Evolutionary conservation across 176 grass and related monocot genomes (phyloP).

Genomic region (Carex kokanica): DNA sequence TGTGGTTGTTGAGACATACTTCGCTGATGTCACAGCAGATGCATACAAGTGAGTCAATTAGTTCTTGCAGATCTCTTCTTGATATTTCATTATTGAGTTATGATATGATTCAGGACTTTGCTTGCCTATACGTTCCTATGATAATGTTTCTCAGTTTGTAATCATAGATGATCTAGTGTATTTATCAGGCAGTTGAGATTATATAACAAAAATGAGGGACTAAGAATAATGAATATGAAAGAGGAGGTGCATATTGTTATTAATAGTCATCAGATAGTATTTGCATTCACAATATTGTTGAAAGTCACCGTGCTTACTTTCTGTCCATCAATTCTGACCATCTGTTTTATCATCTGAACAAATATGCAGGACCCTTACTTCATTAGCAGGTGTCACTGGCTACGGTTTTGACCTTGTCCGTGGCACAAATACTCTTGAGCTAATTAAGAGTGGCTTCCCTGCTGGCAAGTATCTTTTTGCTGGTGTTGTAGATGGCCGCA

Average conservation of each 20-base stretch:
- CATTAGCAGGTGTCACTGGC: conserved; percentile 60
- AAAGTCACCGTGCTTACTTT: background rate
- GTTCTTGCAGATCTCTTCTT: background rate
- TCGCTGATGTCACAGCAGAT: conserved; percentile 85
- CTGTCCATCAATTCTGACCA: background rate
- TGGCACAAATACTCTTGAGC: conserved; percentile 78
- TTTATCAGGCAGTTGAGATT: background rate
- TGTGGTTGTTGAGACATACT: conserved; percentile 96
- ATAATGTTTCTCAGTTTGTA: background rate
- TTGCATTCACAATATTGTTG: background rate
- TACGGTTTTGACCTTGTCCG: conserved; percentile 87
- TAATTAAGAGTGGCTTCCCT: conserved; percentile 69
- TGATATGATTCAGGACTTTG: background rate
- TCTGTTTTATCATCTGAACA: background rate
- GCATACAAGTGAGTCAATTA: conserved; percentile 66
- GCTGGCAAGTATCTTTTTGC: conserved; percentile 85
- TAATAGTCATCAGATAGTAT: background rate
- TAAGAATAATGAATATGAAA: background rate
- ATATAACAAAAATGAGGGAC: background rate
- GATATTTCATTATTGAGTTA: background rate
- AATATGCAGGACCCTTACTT: conserved; percentile 58
- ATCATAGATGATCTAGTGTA: background rate
- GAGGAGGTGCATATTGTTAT: background rate
- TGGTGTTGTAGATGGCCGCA: conserved; percentile 90
- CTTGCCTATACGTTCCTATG: background rate